Evolutionary conservation across 2,329 filamentous ascomycete genomes (phyloP), one percentile per base, ranked within the genome.

Genomic region (Fusarium virguliforme): DNA sequence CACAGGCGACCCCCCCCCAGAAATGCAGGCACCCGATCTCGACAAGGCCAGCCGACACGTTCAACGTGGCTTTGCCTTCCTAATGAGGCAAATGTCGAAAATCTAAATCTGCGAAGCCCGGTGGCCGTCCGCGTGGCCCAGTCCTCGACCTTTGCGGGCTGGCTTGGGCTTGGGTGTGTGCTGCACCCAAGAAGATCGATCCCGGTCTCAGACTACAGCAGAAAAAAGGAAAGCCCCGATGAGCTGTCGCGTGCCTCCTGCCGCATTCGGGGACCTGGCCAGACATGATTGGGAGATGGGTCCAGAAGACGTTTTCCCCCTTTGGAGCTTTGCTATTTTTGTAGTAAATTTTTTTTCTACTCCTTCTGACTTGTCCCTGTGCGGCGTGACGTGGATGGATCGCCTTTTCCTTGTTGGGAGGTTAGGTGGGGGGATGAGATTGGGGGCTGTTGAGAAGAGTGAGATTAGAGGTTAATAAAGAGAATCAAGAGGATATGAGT

Each of bases 311-410:
- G 32, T 46, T 54, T 38, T 51, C 24, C 58, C 51, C 0, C 22
- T 43, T 55, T 30, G 51, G 38, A 54, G 48, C 69, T 58, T 71
- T 72, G 55, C 68, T 72, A 50, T 63, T 96, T 83, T 58, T 58
- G 69, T 71, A 51, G 59, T 65, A 71, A 58, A 55, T 28, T 43
- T 63, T 70, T 66, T 66, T 57, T 35, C 46, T 46, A 22, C 28
- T 50, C 34, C 15, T 53, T 6, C 24, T 18, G 28, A 34, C 32
- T 40, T 37, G 50, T 34, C 30, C 48, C 46, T 30, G 35, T 12
- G 54, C 24, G 32, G 51, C 60, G 41, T 71, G 69, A 61, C 65
- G 65, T 71, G 56, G 41, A 40, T 34, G 34, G 60, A 60, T 54
- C 50, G 68, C 58, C 68, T 70, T 71, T 70, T 63, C 65, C 68